Evolutionary conservation across 2,329 filamentous ascomycete genomes (phyloP).

Genomic region (Elsinoe arachidis): DNA sequence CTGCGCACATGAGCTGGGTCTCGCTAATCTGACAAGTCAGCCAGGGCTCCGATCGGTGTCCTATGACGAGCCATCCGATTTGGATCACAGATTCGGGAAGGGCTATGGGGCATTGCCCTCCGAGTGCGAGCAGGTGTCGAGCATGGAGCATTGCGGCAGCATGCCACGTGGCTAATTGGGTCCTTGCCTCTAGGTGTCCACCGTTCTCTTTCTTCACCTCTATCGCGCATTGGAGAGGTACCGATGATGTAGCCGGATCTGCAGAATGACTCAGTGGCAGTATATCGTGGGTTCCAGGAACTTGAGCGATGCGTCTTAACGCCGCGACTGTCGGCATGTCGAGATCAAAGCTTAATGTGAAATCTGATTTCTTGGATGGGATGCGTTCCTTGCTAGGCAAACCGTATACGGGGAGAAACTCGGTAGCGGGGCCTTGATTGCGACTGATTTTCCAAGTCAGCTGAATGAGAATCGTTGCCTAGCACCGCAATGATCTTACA

Average conservation of each 20-base stretch:
- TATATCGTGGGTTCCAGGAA: neutral
- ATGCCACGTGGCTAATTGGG: neutral
- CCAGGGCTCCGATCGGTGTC: neutral
- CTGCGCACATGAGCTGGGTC: no score
- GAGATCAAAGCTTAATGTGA: neutral
- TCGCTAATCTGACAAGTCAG: neutral
- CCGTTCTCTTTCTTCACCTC: neutral
- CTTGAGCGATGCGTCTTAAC: neutral
- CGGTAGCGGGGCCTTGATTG: neutral
- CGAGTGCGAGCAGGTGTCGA: neutral
- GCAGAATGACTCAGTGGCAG: neutral
- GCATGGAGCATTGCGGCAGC: neutral
- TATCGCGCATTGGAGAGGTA: neutral
- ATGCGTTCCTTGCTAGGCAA: neutral
- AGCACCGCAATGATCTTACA: neutral
- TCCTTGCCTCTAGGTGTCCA: neutral
- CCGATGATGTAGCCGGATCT: neutral
- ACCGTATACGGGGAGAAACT: neutral
- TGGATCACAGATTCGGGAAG: neutral
- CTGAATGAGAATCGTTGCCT: no score
- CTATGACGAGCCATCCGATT: neutral
- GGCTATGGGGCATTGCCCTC: no score
- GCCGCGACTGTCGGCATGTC: neutral
- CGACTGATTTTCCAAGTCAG: neutral
- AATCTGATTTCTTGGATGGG: neutral